phyloP scores from a whole-genome alignment of 2,329 filamentous ascomycete genomes.

The Parascedosporium putredinis region DNA sequence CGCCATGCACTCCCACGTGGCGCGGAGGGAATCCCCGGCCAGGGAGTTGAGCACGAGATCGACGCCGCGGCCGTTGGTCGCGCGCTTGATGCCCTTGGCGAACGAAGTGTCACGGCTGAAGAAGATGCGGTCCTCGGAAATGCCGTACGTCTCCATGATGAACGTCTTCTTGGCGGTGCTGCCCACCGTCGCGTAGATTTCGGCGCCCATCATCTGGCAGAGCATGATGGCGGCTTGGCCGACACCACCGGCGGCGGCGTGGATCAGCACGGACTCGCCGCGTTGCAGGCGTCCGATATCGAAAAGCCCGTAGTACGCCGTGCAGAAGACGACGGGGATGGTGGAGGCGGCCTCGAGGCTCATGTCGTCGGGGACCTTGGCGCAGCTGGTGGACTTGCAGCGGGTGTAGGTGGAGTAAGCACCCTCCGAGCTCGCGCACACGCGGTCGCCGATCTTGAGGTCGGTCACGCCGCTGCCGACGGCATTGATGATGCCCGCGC shows the following conservation, averaged over 20 bases:
- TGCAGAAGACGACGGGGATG: neutral
- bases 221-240: conserved; percentile 34
- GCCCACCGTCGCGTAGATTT: conserved; percentile 31
- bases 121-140: conserved; percentile 26
- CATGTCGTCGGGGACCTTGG: conserved; percentile 3
- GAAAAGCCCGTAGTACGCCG: neutral
- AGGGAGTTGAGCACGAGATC: conserved; percentile 25
- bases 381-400: neutral
- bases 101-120: conserved; percentile 16
- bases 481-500: conserved; percentile 22
- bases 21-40: conserved; percentile 18
- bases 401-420: conserved; percentile 19
- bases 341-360: conserved; percentile 1
- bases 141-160: conserved; percentile 21
- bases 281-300: conserved; percentile 10
- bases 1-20: conserved; percentile 25
- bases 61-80: conserved; percentile 20
- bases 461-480: conserved; percentile 18
- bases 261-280: conserved; percentile 28
- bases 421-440: conserved; percentile 19
- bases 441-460: conserved; percentile 21
- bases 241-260: conserved; percentile 30
- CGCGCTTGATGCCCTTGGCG: conserved; percentile 14
- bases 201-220: conserved; percentile 24
- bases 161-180: conserved; percentile 23